Base-by-base conservation (phyloP, 805 yeast genomes). In the Nakazawaea anatomiae region DNA sequence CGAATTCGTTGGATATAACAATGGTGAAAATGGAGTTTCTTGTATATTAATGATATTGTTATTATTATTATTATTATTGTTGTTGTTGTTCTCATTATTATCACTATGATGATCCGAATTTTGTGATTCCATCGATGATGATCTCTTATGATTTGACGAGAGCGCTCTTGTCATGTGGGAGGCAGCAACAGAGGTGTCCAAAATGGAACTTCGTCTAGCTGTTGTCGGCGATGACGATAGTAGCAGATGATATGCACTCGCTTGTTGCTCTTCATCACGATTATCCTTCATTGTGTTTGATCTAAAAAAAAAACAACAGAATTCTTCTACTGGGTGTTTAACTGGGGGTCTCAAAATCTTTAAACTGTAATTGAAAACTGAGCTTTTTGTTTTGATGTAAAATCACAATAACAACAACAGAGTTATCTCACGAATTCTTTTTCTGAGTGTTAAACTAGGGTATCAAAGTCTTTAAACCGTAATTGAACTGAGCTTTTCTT, bases 141-240 rank as follows among this genome's bases (percentile, higher is more conserved):
- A 7, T 18, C 47, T n/a, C 32, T 34, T n/a, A 10, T 27, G 7
- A 14, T 44, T 18, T 2, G 39, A 32, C 10, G 44, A 18, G 14
- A n/a, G 11, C 18, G 46, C 7, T 38, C 39, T 42, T 6, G 6
- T 10, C 43, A 42, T 38, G 12, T 27, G 36, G 6, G 42, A 12
- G 9, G 51, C 38, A 38, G 27, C 39, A 6, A 5, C 29, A 25
- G 44, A 12, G 11, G 5, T 28, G 43, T 46, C 40, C 46, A 47
- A 42, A 6, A 49, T 45, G 18, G 52, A 49, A 10, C 39, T 40
- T 34, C 52, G 32, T 29, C 52, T 49, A 12, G 48, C 48, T 12
- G 52, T 49, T 12, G 48, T 49, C 40, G 52, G 52, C 7, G 52
- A 49, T 18, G 52, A 44, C 18, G 52, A 49, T 4, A 49, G 30